These are phyloP conservation scores for Halophytophthora batemanensis DNA, from an alignment of 352 stramenopile species.

Conservation along the genomic window DNA sequence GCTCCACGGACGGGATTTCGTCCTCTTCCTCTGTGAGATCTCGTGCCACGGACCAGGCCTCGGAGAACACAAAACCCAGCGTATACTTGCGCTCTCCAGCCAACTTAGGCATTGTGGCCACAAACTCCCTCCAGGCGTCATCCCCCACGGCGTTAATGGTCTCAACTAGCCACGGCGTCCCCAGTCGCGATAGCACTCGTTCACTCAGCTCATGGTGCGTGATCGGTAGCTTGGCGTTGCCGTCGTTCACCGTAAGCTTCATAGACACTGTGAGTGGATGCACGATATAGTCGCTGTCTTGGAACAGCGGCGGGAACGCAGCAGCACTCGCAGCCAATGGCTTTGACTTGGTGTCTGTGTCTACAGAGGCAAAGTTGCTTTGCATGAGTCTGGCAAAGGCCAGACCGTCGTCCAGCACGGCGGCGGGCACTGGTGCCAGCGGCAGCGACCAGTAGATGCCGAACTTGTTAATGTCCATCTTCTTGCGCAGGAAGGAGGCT, in stretches of 20 bases:
- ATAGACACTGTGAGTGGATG: constrained; percentile 73
- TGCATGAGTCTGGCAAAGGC: constrained; percentile 75
- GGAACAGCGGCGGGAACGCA: constrained; percentile 33
- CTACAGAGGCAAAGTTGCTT: constrained; percentile 42
- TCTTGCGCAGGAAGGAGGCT: constrained; percentile 63
- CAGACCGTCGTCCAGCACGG: constrained; percentile 44
- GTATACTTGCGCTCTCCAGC: constrained; percentile 75
- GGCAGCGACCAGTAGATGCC: constrained; percentile 77
- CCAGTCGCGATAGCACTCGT: constrained; percentile 66
- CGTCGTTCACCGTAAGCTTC: constrained; percentile 81
- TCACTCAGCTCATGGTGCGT: constrained; percentile 74
- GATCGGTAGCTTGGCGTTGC: constrained; percentile 70
- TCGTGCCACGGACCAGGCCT: constrained; percentile 77
- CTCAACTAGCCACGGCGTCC: constrained; percentile 75
- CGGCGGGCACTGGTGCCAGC: constrained; percentile 38
- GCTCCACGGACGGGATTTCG: constrained; percentile 56
- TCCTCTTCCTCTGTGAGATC: constrained; percentile 79
- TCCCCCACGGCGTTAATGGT: constrained; percentile 75
- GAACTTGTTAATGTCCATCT: constrained; percentile 81
- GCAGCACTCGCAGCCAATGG: constrained; percentile 8
- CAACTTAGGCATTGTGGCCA: constrained; percentile 67
- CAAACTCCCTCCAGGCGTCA: constrained; percentile 63
- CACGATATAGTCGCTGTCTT: constrained; percentile 60
- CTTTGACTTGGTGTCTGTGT: constrained; percentile 4
- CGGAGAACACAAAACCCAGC: constrained; percentile 80